Conservation (phyloP, 768 basidiomycete genomes). For the Amanita muscaria region DNA sequence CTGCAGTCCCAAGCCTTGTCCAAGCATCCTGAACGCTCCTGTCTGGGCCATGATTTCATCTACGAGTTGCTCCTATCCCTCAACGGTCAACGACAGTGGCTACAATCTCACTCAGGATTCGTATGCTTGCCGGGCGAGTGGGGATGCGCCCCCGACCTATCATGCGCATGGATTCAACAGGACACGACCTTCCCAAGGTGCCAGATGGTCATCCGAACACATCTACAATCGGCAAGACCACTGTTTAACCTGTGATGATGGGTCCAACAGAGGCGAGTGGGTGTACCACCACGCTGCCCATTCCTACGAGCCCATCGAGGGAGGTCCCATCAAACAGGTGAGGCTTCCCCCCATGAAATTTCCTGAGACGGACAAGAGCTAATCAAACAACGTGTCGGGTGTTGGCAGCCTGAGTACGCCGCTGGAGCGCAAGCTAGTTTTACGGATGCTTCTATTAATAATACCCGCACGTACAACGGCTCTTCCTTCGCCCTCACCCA, state of each 20-base stretch:
- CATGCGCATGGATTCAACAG: background rate
- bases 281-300: background rate
- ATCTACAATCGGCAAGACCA: slow-evolving; percentile 1
- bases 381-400: slow-evolving; percentile 6
- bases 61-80: too few relatives aligned
- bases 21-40: background rate
- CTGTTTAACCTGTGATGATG: background rate
- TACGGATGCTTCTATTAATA: slow-evolving; percentile 8
- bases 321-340: slow-evolving; percentile 4
- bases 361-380: slow-evolving; percentile 1
- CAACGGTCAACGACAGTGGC: too few relatives aligned
- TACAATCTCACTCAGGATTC: too few relatives aligned
- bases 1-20: background rate
- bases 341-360: background rate
- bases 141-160: background rate
- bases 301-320: slow-evolving; percentile 1
- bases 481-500: background rate
- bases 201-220: slow-evolving; percentile 1
- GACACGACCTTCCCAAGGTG: background rate
- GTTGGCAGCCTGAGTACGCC: slow-evolving; percentile 6
- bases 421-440: slow-evolving; percentile 2
- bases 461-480: slow-evolving; percentile 3
- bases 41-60: too few relatives aligned
- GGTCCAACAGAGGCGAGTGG: background rate
- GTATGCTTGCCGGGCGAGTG: background rate